A percentile compares a stretch with the other conserved stretches of the same genome.
Evolutionary conservation across 345 rosid species (phyloP).

Genomic region (Melastoma malabathricum): DNA sequence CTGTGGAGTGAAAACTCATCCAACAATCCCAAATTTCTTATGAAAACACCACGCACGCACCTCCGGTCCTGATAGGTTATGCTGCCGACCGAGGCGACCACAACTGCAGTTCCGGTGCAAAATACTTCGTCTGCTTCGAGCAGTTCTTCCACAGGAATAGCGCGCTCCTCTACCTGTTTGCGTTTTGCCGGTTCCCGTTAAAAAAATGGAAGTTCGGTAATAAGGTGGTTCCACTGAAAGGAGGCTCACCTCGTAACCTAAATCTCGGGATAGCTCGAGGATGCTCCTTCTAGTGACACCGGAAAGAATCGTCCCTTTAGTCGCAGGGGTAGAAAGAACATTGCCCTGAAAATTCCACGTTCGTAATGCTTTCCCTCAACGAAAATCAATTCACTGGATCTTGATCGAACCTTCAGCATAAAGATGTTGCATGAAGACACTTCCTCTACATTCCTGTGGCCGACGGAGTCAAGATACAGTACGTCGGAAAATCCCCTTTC

Average conservation of each 20-base stretch:
- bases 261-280: slow-evolving; percentile 55
- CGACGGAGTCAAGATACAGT: slow-evolving; percentile 64
- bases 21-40: no score
- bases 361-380: no score
- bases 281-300: slow-evolving; percentile 73
- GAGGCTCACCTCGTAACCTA: slow-evolving; percentile 44
- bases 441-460: slow-evolving; percentile 57
- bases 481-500: slow-evolving; percentile 71
- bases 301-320: slow-evolving; percentile 59
- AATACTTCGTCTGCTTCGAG: slow-evolving; percentile 57
- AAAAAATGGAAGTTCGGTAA: neutral
- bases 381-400: no score
- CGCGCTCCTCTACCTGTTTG: slow-evolving; percentile 52
- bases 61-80: slow-evolving; percentile 42
- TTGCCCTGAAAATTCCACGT: slow-evolving; percentile 23
- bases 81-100: slow-evolving; percentile 56
- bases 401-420: slow-evolving; percentile 43
- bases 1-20: no score
- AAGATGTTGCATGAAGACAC: slow-evolving; percentile 81
- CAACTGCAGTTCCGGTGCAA: slow-evolving; percentile 74
- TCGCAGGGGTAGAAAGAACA: slow-evolving; percentile 56
- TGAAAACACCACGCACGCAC: slow-evolving; percentile 11
- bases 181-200: no score
- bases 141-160: slow-evolving; percentile 40
- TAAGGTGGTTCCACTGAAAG: neutral